Evolutionary conservation across 768 basidiomycete genomes (phyloP).

Genomic region (Boletus rubroflammeus): DNA sequence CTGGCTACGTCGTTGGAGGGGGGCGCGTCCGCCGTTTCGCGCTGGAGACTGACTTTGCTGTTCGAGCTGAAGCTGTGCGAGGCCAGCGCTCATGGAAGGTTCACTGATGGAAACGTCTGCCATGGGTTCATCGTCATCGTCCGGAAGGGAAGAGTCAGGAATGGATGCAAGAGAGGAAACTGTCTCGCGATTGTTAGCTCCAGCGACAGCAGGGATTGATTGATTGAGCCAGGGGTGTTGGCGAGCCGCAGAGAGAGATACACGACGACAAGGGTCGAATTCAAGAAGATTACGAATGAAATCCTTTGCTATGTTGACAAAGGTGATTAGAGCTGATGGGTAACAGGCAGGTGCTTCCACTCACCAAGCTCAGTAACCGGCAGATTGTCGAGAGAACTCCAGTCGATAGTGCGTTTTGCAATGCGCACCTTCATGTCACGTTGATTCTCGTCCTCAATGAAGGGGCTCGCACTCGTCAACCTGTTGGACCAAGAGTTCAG

Average conservation of each 20-base stretch:
- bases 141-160: conserved; percentile 20
- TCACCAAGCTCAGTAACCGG: conserved; percentile 47
- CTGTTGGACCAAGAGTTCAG: conserved; percentile 34
- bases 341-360: conserved; percentile 9
- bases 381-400: conserved; percentile 42
- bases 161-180: conserved; percentile 11
- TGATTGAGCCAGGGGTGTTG: conserved; percentile 71
- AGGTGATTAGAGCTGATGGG: background rate
- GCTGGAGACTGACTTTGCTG: conserved; percentile 10
- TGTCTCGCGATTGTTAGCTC: background rate
- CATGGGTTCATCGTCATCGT: conserved; percentile 21
- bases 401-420: conserved; percentile 56
- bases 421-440: conserved; percentile 62
- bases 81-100: conserved; percentile 31
- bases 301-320: conserved; percentile 51
- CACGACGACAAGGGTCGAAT: conserved; percentile 58
- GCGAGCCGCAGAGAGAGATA: conserved; percentile 68
- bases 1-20: conserved; percentile 47
- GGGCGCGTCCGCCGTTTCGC: conserved; percentile 14
- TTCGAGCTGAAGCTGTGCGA: conserved; percentile 35
- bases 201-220: background rate
- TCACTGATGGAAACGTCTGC: conserved; percentile 8
- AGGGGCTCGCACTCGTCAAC: conserved; percentile 75
- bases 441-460: conserved; percentile 69
- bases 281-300: conserved; percentile 70